A percentile compares a stretch with the other conserved stretches of the same genome.
phyloP scores from a whole-genome alignment of 2,329 filamentous ascomycete species.

The Tolypocladium tropicale region DNA sequence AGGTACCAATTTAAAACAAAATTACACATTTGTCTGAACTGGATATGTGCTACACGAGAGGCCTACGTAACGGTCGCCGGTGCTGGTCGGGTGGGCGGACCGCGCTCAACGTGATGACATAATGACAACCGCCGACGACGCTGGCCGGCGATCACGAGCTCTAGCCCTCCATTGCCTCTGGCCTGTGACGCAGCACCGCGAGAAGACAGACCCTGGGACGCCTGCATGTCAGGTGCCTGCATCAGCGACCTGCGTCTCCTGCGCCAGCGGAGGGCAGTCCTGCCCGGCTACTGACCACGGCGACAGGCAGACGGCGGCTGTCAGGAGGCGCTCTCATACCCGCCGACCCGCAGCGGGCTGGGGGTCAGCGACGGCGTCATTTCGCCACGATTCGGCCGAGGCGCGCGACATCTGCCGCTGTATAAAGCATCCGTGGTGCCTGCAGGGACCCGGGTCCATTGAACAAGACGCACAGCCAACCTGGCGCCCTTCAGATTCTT shows the following conservation, averaged over 20 bases:
- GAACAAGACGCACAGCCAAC: slow-evolving; percentile 12
- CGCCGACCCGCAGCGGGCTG: neutral
- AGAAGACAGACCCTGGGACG: neutral
- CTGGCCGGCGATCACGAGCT: slow-evolving; percentile 2
- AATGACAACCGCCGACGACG: neutral
- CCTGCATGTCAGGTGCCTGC: slow-evolving; percentile 7
- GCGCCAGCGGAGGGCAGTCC: slow-evolving; percentile 2
- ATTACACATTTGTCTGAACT: too few species aligned
- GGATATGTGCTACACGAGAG: neutral
- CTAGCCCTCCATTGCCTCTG: neutral
- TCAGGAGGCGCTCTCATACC: neutral
- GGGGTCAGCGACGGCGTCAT: neutral
- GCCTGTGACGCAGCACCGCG: neutral
- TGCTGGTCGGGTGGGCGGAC: neutral
- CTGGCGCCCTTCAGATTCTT: slow-evolving; percentile 36
- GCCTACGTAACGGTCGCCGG: neutral
- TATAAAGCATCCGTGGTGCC: neutral
- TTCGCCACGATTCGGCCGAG: neutral
- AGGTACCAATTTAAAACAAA: too few species aligned
- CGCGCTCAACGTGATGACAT: neutral
- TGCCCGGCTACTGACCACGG: neutral
- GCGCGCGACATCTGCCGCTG: neutral
- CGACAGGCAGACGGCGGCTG: neutral
- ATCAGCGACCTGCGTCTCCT: slow-evolving; percentile 5
- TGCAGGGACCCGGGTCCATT: neutral